These are phyloP conservation scores for Gnetum montanum DNA, from an alignment of 75 land plant genomes.

Conservation along the genomic window DNA sequence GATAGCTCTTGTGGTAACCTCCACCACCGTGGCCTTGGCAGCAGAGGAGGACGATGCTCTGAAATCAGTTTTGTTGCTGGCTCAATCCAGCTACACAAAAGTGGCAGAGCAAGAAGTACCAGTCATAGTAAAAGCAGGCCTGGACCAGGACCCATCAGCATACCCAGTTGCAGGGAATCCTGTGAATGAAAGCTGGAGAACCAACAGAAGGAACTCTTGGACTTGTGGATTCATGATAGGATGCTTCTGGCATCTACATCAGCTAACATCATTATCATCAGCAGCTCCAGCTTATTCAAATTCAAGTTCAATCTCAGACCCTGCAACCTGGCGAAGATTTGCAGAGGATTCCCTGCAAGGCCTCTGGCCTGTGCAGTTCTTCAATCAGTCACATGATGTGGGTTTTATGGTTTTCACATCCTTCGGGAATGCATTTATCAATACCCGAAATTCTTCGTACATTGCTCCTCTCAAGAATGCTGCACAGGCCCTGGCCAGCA, in stretches of 20 bases:
- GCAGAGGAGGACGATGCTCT: no score
- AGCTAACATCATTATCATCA: conserved; percentile 5
- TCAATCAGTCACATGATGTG: conserved; percentile 1
- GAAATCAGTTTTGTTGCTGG: no score
- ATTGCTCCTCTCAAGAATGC: neutral
- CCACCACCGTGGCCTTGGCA: no score
- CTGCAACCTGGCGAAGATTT: neutral
- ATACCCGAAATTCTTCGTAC: neutral
- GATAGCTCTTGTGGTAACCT: no score
- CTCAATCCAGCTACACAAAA: no score
- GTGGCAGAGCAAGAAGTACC: no score
- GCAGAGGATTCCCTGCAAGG: neutral
- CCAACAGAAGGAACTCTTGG: neutral
- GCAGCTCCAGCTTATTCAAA: neutral
- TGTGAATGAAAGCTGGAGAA: neutral
- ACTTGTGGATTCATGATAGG: neutral
- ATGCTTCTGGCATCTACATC: conserved; percentile 1
- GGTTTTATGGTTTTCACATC: neutral
- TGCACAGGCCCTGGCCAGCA: neutral
- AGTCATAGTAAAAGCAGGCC: no score
- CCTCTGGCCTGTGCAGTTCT: neutral
- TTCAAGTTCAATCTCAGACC: neutral
- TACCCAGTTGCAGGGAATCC: neutral
- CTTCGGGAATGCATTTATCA: neutral
- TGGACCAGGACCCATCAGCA: neutral